Base-by-base conservation (phyloP, 192 early-diverging fungal species). In the Podila clonocystis region DNA sequence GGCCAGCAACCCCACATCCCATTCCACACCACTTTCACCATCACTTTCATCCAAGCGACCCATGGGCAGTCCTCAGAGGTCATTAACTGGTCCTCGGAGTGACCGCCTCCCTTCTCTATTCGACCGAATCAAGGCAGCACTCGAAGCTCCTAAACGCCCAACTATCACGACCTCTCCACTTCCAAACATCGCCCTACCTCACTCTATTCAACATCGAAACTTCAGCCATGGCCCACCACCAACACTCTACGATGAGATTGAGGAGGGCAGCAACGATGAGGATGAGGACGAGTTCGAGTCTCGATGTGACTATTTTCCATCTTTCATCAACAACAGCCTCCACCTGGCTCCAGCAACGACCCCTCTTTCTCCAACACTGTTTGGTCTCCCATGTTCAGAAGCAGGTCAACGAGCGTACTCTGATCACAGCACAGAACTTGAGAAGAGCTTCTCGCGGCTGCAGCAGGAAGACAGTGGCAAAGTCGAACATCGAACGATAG, bases 401-500 rank as follows among this genome's bases (percentile, higher is more conserved):
- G 77, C 65, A 7, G 55, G 70, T 7, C 71, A 65, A 31, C 59
- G 58, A 22, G 65, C 77, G 28, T 80, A 80, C 67, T 73, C 67
- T 41, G 67, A 67, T 26, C 59, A 68, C n/a, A 65, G 62, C 30
- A 3, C 38, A 2, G 70, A 80, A 13, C 48, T 69, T 17, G 55
- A 69, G 36, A 12, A 34, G 36, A 73, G 66, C 19, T 73, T 80
- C 33, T 50, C 62, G 5, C 34, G 50, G 31, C 70, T 80, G 26
- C 77, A 80, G 50, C 19, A 24, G 26, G 48, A 68, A 19, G 77
- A 80, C 58, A 26, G 52, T 4, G 77, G 77, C 59, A 63, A 28
- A 33, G 70, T 80, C 34, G 64, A 73, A 20, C 38, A 80, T 33
- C 70, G 71, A 7, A 80, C 77, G 12, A 80, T 80, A 52, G 77